phyloP scores from a whole-genome alignment of 805 yeast genomes.

The Myxozyma monticola region DNA sequence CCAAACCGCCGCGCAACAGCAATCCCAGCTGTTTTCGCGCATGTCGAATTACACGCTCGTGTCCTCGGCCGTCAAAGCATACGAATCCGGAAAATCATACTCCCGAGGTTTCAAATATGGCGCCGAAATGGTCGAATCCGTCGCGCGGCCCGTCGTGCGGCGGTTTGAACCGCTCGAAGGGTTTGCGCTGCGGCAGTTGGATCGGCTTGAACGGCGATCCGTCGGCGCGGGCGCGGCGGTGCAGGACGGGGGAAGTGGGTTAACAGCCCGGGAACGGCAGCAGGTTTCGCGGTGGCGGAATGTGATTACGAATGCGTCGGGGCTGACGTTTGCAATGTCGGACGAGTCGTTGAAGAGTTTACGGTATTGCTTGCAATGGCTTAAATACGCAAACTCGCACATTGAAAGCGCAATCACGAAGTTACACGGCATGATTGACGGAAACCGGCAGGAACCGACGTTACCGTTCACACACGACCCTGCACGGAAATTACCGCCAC shows the following conservation, averaged over 20 bases:
- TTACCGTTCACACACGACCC: too few species aligned
- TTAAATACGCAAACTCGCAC: constrained; percentile 78
- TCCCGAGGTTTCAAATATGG: constrained; percentile 56
- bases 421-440: constrained; percentile 55
- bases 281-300: constrained; percentile 17
- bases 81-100: constrained; percentile 43
- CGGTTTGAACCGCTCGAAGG: constrained; percentile 38
- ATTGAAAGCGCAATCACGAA: constrained; percentile 64
- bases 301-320: constrained; percentile 33
- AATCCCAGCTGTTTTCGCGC: constrained; percentile 25
- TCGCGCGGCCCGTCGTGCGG: constrained; percentile 55
- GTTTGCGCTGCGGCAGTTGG: constrained; percentile 34
- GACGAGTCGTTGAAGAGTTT: constrained; percentile 74
- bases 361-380: constrained; percentile 74
- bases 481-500: too few species aligned
- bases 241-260: not conserved
- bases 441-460: constrained; percentile 41
- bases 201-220: constrained; percentile 26
- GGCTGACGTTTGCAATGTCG: constrained; percentile 47
- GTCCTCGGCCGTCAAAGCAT: constrained; percentile 37
- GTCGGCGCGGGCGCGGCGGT: not conserved
- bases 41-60: constrained; percentile 35
- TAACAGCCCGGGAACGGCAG: not conserved
- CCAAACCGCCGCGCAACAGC: constrained; percentile 5
- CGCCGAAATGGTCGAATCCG: constrained; percentile 55